These are phyloP conservation scores for Pichia inconspicua DNA, from an alignment of 1,139 yeast species.

Conservation along the genomic window DNA sequence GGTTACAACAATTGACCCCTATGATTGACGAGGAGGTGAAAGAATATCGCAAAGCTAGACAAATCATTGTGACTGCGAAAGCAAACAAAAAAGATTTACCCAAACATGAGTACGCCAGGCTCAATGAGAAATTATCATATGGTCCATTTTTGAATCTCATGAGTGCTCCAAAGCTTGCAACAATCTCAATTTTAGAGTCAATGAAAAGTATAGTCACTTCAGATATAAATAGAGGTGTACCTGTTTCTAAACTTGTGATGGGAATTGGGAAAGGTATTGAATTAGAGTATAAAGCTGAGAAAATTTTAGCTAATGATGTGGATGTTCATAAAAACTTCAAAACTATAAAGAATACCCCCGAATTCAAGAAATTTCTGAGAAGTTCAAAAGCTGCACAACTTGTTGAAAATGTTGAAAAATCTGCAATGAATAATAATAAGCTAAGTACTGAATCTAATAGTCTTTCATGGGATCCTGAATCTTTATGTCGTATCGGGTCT, in stretches of 20 bases:
- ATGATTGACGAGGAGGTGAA: slow-evolving; percentile 57
- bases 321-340: slow-evolving; percentile 34
- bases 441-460: slow-evolving; percentile 16
- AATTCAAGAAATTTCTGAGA: slow-evolving; percentile 39
- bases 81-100: slow-evolving; percentile 3
- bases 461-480: slow-evolving; percentile 51
- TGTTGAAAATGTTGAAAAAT: slow-evolving; percentile 20
- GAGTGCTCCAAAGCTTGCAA: slow-evolving; percentile 73
- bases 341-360: slow-evolving; percentile 29
- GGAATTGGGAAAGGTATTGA: slow-evolving; percentile 83
- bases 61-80: slow-evolving; percentile 18
- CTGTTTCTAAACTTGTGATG: slow-evolving; percentile 74
- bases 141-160: slow-evolving; percentile 74
- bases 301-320: slow-evolving; percentile 50
- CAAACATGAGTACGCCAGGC: slow-evolving; percentile 22
- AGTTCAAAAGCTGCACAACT: slow-evolving; percentile 23
- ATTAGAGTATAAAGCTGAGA: slow-evolving; percentile 68
- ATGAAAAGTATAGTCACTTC: slow-evolving; percentile 63
- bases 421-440: slow-evolving; percentile 10
- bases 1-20: slow-evolving; percentile 66
- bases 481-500: slow-evolving; percentile 78
- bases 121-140: slow-evolving; percentile 52
- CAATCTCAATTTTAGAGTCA: slow-evolving; percentile 75
- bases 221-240: slow-evolving; percentile 76
- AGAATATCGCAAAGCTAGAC: slow-evolving; percentile 36